Percentiles rank a stretch among this genome's conserved stretches.
Evolutionary conservation across 106 monocot species (phyloP).

Genomic region (Ottelia alismoides): DNA sequence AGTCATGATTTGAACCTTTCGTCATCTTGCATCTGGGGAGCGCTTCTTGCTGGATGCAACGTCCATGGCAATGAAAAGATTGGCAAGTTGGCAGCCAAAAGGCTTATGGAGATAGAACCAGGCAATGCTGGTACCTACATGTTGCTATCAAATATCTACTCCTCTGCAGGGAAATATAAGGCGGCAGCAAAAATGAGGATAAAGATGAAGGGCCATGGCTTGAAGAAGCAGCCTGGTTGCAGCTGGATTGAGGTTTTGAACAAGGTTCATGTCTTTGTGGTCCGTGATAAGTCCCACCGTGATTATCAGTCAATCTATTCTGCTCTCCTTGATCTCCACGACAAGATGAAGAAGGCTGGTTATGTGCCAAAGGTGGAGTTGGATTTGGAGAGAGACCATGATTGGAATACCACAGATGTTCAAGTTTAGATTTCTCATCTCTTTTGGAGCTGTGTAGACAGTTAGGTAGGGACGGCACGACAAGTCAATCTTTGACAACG

Average conservation of each 20-base stretch:
- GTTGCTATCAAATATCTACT: constrained; percentile 49
- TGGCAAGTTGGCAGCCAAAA: constrained; percentile 29
- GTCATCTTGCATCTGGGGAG: constrained; percentile 43
- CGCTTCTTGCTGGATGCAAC: constrained; percentile 52
- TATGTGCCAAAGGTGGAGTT: constrained; percentile 10
- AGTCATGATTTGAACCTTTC: constrained; percentile 8
- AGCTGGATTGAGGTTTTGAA: constrained; percentile 68
- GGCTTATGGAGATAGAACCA: constrained; percentile 31
- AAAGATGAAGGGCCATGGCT: constrained; percentile 35
- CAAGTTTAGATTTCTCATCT: too few species aligned
- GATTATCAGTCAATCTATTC: constrained; percentile 21
- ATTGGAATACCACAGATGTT: too few species aligned
- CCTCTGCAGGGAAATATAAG: constrained; percentile 30
- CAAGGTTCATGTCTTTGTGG: constrained; percentile 32
- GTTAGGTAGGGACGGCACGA: too few species aligned
- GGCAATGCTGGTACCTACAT: constrained; percentile 45
- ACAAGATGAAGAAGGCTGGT: constrained; percentile 37
- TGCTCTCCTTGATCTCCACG: constrained; percentile 23
- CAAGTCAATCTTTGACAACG: too few species aligned
- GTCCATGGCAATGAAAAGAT: constrained; percentile 27
- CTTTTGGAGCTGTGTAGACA: too few species aligned
- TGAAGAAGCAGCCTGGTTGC: constrained; percentile 55
- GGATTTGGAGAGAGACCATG: not conserved
- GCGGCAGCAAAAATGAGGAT: constrained; percentile 31
- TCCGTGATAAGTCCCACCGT: constrained; percentile 27